These are phyloP conservation scores for Corinectria fuckeliana DNA, from an alignment of 2,329 filamentous ascomycete species.

Conservation along the genomic window DNA sequence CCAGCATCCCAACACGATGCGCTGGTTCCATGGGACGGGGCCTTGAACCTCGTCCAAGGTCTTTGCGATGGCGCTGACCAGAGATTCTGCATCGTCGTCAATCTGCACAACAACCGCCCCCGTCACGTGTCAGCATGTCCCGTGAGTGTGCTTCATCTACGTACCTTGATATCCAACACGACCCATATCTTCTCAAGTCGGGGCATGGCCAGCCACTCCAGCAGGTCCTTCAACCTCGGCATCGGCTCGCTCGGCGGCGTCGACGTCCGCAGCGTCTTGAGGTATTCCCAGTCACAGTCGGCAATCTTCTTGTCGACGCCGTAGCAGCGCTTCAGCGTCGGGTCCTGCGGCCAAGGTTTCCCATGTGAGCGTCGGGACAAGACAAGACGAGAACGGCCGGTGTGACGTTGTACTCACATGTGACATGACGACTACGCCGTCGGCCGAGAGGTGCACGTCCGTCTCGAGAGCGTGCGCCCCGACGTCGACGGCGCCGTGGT, in stretches of 20 bases:
- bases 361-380: no score
- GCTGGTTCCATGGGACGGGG: slow-evolving; percentile 69
- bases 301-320: slow-evolving; percentile 74
- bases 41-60: slow-evolving; percentile 62
- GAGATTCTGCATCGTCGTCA: slow-evolving; percentile 71
- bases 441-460: slow-evolving; percentile 82
- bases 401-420: slow-evolving; percentile 67
- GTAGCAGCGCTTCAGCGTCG: slow-evolving; percentile 80
- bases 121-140: slow-evolving; percentile 14
- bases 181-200: slow-evolving; percentile 76
- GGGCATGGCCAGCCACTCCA: slow-evolving; percentile 72
- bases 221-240: slow-evolving; percentile 75
- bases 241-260: slow-evolving; percentile 73
- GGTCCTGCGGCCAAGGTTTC: slow-evolving; percentile 65
- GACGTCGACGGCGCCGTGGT: slow-evolving; percentile 73
- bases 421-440: slow-evolving; percentile 84
- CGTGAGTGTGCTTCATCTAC: slow-evolving; percentile 1
- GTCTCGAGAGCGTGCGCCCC: slow-evolving; percentile 87
- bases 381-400: no score
- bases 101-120: slow-evolving; percentile 51
- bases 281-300: slow-evolving; percentile 78
- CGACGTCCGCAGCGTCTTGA: slow-evolving; percentile 72
- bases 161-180: slow-evolving; percentile 86
- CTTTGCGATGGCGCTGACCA: slow-evolving; percentile 73
- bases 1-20: slow-evolving; percentile 86